phyloP scores from a whole-genome alignment of 345 rosid genomes.

The Anacardium occidentale region DNA sequence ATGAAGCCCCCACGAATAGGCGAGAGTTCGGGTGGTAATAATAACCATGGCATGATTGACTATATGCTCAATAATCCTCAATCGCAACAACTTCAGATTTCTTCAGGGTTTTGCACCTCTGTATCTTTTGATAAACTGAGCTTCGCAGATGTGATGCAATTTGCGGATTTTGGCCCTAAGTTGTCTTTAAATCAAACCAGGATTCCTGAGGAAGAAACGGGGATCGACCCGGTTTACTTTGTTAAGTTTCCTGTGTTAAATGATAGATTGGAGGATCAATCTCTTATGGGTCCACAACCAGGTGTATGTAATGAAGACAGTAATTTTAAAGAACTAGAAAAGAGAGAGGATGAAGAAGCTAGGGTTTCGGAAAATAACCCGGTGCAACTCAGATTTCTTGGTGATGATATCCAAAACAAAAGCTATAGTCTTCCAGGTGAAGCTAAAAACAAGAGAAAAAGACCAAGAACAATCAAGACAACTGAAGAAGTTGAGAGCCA shows the following conservation, averaged over 20 bases:
- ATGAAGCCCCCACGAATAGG: slow-evolving; percentile 30
- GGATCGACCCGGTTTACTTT: slow-evolving; percentile 79
- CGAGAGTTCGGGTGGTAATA: slow-evolving; percentile 32
- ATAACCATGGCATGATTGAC: slow-evolving; percentile 48
- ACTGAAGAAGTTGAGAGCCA: slow-evolving; percentile 94
- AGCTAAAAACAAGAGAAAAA: slow-evolving; percentile 70
- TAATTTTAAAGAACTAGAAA: slow-evolving; percentile 22
- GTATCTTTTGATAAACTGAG: slow-evolving; percentile 62
- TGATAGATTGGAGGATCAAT: slow-evolving; percentile 42
- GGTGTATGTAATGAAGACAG: slow-evolving; percentile 28
- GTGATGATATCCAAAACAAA: slow-evolving; percentile 37
- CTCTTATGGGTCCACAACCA: slow-evolving; percentile 30
- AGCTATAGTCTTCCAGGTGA: slow-evolving; percentile 19
- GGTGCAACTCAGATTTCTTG: slow-evolving; percentile 53
- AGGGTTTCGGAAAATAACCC: slow-evolving; percentile 47
- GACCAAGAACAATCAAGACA: slow-evolving; percentile 72
- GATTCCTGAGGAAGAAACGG: slow-evolving; percentile 56
- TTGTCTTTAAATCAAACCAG: slow-evolving; percentile 58
- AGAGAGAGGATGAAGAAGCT: slow-evolving; percentile 46
- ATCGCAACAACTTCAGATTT: slow-evolving; percentile 37
- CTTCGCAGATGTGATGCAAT: slow-evolving; percentile 89
- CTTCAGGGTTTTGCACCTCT: slow-evolving; percentile 45
- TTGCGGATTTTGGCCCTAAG: slow-evolving; percentile 84
- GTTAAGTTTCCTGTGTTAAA: slow-evolving; percentile 83
- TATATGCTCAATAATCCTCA: slow-evolving; percentile 48